Evolutionary conservation across 2,329 filamentous ascomycete species (phyloP).

Genomic region (Amphichorda felina): DNA sequence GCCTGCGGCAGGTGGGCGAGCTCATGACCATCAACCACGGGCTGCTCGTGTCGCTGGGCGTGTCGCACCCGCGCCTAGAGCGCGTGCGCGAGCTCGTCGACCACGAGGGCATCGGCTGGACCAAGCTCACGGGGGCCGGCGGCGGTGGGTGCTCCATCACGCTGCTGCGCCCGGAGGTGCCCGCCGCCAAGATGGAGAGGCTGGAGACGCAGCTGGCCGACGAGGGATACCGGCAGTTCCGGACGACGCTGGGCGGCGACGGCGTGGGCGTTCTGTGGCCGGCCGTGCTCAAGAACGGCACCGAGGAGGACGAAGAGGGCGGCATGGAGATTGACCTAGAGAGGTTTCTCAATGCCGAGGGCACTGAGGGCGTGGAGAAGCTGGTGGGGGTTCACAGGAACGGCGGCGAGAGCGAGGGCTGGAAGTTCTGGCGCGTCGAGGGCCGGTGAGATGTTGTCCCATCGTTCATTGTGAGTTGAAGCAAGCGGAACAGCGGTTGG

Average conservation of each 20-base stretch:
- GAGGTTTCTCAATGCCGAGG: slow-evolving; percentile 67
- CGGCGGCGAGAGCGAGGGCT: slow-evolving; percentile 60
- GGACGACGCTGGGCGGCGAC: slow-evolving; percentile 83
- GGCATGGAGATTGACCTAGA: slow-evolving; percentile 91
- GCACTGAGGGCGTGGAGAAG: slow-evolving; percentile 73
- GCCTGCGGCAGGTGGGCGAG: slow-evolving; percentile 67
- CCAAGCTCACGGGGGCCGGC: slow-evolving; percentile 90
- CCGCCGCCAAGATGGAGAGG: slow-evolving; percentile 41
- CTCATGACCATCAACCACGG: slow-evolving; percentile 92
- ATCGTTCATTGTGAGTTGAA: too few species aligned
- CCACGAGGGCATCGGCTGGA: slow-evolving; percentile 84
- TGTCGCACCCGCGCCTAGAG: slow-evolving; percentile 89
- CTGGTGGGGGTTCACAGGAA: slow-evolving; percentile 70
- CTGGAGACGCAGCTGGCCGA: slow-evolving; percentile 54
- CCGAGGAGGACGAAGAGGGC: slow-evolving; percentile 64
- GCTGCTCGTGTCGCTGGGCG: slow-evolving; percentile 77
- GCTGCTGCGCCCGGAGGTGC: slow-evolving; percentile 58
- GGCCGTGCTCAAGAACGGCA: slow-evolving; percentile 76
- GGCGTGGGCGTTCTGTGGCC: slow-evolving; percentile 93
- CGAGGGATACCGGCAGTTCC: slow-evolving; percentile 74
- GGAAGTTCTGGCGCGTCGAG: slow-evolving; percentile 76
- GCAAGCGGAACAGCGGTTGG: too few species aligned
- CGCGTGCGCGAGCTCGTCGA: slow-evolving; percentile 86
- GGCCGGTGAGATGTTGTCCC: slow-evolving; percentile 12
- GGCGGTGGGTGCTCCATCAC: slow-evolving; percentile 95